A percentile compares a stretch with the other conserved stretches of the same genome.
phyloP scores from a whole-genome alignment of 148 eudicot genomes.

The Mesembryanthemum crystallinum region DNA sequence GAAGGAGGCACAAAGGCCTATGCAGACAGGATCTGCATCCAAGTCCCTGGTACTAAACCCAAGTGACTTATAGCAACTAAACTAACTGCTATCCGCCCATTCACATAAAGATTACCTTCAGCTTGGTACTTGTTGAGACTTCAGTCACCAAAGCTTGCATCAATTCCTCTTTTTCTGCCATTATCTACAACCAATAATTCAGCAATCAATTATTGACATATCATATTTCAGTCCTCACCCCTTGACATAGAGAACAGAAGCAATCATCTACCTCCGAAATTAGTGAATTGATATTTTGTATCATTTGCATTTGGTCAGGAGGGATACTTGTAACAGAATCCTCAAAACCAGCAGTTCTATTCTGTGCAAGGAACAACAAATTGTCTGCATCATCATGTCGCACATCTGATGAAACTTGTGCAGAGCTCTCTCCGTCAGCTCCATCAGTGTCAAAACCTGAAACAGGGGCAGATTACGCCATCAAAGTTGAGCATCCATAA shows the following conservation, averaged over 20 bases:
- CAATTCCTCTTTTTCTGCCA: slow-evolving; percentile 78
- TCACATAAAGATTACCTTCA: slow-evolving; percentile 51
- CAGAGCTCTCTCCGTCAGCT: slow-evolving; percentile 18
- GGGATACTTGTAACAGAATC: slow-evolving; percentile 57
- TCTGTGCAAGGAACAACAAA: slow-evolving; percentile 36
- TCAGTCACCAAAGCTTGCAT: slow-evolving; percentile 63
- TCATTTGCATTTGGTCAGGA: slow-evolving; percentile 73
- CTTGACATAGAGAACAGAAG: background rate
- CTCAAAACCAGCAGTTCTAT: slow-evolving; percentile 40
- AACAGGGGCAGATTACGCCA: background rate
- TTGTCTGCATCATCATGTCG: slow-evolving; percentile 35
- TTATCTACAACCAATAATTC: slow-evolving; percentile 50
- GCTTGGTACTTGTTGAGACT: slow-evolving; percentile 55
- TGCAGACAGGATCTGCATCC: too few relatives aligned
- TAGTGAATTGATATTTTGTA: slow-evolving; percentile 69
- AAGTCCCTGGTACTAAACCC: too few relatives aligned
- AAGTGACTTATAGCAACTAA: too few relatives aligned
- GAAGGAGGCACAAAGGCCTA: too few relatives aligned
- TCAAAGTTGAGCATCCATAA: background rate
- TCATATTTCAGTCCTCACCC: too few relatives aligned
- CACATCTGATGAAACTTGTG: slow-evolving; percentile 33
- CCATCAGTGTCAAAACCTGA: slow-evolving; percentile 16
- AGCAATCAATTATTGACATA: slow-evolving; percentile 11
- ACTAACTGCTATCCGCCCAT: too few relatives aligned
- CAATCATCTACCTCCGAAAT: slow-evolving; percentile 63